These are phyloP conservation scores for Alopecurus myosuroides DNA, from an alignment of 176 grass and related monocot genomes.

Conservation along the genomic window DNA sequence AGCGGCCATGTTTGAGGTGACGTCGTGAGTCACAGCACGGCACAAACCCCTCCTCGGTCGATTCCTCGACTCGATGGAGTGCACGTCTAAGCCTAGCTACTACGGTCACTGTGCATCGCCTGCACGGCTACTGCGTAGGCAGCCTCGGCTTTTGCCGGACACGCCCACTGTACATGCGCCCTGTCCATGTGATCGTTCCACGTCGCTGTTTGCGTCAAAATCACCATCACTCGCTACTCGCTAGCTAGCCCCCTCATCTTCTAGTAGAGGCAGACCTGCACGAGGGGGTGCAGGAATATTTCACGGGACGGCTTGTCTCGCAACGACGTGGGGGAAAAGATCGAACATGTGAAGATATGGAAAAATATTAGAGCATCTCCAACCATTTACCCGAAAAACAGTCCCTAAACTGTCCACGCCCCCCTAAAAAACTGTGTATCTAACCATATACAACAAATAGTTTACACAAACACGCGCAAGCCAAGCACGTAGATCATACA, in stretches of 20 bases:
- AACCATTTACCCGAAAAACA: too few species aligned
- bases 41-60: background rate
- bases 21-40: constrained; percentile 12
- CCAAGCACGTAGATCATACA: too few species aligned
- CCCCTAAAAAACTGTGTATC: too few species aligned
- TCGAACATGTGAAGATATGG: too few species aligned
- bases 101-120: background rate
- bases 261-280: background rate
- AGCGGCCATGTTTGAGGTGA: constrained; percentile 27
- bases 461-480: too few species aligned
- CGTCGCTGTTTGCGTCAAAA: background rate
- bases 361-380: too few species aligned
- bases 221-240: background rate
- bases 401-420: too few species aligned
- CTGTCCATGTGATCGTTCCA: constrained; percentile 10
- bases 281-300: background rate
- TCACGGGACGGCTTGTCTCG: background rate
- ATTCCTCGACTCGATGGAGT: background rate
- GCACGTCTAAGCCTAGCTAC: background rate
- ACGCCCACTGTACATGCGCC: constrained; percentile 13
- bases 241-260: background rate
- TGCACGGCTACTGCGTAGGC: constrained; percentile 22
- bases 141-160: background rate
- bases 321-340: background rate
- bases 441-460: too few species aligned